Conservation (phyloP, 306 rosid species). For the Cicer arietinum region DNA sequence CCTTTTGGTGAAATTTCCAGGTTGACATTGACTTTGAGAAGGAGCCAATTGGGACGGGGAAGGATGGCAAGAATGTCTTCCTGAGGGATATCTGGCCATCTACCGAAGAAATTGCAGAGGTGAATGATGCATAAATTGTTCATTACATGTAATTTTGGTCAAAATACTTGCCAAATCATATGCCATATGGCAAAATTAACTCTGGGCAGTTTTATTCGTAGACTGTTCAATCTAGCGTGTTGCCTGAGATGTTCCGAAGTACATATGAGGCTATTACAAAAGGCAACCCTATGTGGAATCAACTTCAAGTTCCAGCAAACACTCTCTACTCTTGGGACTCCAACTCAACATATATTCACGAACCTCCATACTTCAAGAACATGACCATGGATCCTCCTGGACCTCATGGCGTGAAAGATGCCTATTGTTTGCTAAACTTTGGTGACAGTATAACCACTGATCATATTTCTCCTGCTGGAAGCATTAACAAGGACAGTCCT, state of each 20-base stretch:
- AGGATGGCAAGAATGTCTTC: conserved; percentile 78
- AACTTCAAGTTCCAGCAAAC: conserved; percentile 66
- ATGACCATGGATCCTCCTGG: conserved; percentile 92
- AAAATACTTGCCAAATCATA: conserved; percentile 8
- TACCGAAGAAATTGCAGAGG: conserved; percentile 85
- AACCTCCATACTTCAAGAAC: conserved; percentile 89
- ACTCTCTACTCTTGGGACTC: conserved; percentile 87
- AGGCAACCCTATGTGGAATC: conserved; percentile 88
- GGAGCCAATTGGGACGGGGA: conserved; percentile 92
- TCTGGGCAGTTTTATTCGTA: conserved; percentile 45
- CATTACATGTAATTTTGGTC: conserved; percentile 11
- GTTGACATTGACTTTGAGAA: conserved; percentile 90
- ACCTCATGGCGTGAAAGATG: conserved; percentile 85
- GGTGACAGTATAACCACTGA: conserved; percentile 97
- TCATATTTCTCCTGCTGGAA: conserved; percentile 98
- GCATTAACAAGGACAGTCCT: conserved; percentile 91
- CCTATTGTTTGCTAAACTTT: conserved; percentile 83
- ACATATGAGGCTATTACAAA: conserved; percentile 83
- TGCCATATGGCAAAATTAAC: conserved; percentile 36
- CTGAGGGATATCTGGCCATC: conserved; percentile 94
- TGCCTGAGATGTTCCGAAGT: conserved; percentile 81
- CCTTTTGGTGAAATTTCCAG: conserved; percentile 52
- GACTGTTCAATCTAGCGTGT: conserved; percentile 91
- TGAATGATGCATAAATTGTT: conserved; percentile 41
- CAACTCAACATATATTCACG: conserved; percentile 88